Evolutionary conservation across 495 filamentous ascomycete genomes (phyloP), one percentile per base, ranked within the genome.

Genomic region (Staphylotrichum longicolle): DNA sequence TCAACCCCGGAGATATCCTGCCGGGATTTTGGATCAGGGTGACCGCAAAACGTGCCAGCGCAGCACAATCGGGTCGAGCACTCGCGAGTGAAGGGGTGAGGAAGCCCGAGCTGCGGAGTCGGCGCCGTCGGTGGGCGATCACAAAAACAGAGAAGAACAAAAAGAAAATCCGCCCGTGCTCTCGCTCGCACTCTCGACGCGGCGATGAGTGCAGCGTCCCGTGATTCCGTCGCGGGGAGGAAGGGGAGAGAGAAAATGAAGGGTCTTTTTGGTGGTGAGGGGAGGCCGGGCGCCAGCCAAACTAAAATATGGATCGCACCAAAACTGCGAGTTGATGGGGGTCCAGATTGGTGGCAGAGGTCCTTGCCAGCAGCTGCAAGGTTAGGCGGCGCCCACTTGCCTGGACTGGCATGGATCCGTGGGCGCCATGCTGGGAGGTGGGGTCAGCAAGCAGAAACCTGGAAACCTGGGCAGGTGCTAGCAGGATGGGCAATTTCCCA

Each of bases 221-320:
- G 50, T 63, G 51, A 52, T 60, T 53, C 52, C 57, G 57, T 61
- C 61, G 58, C 64, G 53, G 34, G 37, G 37, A 35, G 54, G 46
- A 54, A 50, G 37, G 47, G 44, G 37, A 49, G 42, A 46, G 42
- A 45, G 30, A 54, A 58, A 60, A 61, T 37, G 32, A 47, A 47
- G 53, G 48, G 47, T 54, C 54, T 47, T 50, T 53, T 65, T 61
- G 63, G 63, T 62, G 58, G 58, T 65, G 63, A 65, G 58, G 63
- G 62, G 62, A 10, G 54, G 33, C 45, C 41, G 52, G 57, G 41
- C 12, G 40, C 8, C 49, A 58, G 15, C 47, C 54, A 61, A 65
- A 65, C 57, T 65, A 65, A 65, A 65, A 49, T 64, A 64, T 59
- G 44, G 58, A 54, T 58, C 42, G 37, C 58, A 39, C 37, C 45